Evolutionary conservation across 208 protist genomes (phyloP).

Genomic region (Borovskyia barvae): DNA sequence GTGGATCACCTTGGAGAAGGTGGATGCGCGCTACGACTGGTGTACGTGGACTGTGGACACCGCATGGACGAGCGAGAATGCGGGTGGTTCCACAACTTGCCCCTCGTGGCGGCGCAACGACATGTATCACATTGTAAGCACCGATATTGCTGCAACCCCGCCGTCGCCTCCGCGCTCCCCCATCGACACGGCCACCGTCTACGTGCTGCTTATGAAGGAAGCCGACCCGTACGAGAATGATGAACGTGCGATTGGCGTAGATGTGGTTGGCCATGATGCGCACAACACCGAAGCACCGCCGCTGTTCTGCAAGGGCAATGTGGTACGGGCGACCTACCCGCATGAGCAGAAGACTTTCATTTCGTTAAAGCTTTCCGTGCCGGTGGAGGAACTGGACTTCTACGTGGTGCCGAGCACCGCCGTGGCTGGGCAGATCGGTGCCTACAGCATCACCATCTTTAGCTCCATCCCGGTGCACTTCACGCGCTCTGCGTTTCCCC

Average conservation of each 20-base stretch:
- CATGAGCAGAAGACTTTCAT: conserved; percentile 46
- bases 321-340: conserved; percentile 26
- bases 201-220: conserved; percentile 61
- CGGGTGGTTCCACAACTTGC: conserved; percentile 41
- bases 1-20: conserved; percentile 63
- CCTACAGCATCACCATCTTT: conserved; percentile 73
- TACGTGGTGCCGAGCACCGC: conserved; percentile 73
- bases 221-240: conserved; percentile 73
- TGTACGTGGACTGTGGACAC: conserved; percentile 31
- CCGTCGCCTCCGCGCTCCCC: background rate
- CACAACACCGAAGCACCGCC: conserved; percentile 33
- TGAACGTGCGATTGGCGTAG: conserved; percentile 62
- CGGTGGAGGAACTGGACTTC: conserved; percentile 37
- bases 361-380: conserved; percentile 35
- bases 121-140: conserved; percentile 54
- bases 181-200: conserved; percentile 28
- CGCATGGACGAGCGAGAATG: conserved; percentile 46
- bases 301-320: conserved; percentile 42
- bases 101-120: conserved; percentile 75
- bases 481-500: conserved; percentile 50
- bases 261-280: conserved; percentile 48
- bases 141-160: background rate
- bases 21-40: conserved; percentile 77
- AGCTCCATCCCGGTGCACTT: conserved; percentile 45
- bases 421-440: conserved; percentile 38